These are phyloP conservation scores for Coemansia asiatica DNA, from an alignment of 192 early-diverging fungal genomes.

Conservation along the genomic window DNA sequence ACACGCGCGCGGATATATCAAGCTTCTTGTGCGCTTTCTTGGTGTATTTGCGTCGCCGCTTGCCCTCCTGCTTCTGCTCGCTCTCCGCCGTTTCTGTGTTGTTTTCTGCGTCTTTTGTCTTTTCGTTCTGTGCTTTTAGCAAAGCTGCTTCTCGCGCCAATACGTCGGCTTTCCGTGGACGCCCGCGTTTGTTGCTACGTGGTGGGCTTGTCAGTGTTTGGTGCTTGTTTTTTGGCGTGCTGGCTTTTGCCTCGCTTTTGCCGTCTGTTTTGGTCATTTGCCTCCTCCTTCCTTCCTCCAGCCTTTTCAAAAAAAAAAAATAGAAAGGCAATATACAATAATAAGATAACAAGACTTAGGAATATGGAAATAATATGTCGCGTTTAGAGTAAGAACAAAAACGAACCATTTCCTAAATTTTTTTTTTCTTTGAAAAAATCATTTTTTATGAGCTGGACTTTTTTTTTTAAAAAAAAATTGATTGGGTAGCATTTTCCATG, in stretches of 20 bases:
- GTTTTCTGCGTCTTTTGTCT: not conserved
- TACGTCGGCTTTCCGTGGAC: conserved; percentile 8
- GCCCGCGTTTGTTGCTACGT: conserved; percentile 14
- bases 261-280: conserved; percentile 11
- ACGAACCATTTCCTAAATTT: not conserved
- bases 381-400: not conserved
- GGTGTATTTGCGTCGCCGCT: conserved; percentile 40
- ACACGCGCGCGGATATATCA: conserved; percentile 25
- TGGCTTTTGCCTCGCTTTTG: not conserved
- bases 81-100: not conserved
- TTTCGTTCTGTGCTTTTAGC: not conserved
- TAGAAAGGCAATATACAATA: conserved; percentile 1
- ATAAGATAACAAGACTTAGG: too few relatives aligned
- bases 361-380: not conserved
- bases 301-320: conserved; percentile 3
- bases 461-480: not conserved
- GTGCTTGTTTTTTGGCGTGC: not conserved
- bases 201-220: not conserved
- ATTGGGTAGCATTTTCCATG: not conserved
- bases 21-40: not conserved
- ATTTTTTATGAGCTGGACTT: not conserved
- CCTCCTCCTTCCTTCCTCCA: not conserved
- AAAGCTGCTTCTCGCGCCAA: not conserved
- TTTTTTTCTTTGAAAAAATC: not conserved
- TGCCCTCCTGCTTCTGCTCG: conserved; percentile 6